Base-by-base conservation (phyloP, 2,329 filamentous ascomycete genomes). In the Sporothrix brunneoviolacea region DNA sequence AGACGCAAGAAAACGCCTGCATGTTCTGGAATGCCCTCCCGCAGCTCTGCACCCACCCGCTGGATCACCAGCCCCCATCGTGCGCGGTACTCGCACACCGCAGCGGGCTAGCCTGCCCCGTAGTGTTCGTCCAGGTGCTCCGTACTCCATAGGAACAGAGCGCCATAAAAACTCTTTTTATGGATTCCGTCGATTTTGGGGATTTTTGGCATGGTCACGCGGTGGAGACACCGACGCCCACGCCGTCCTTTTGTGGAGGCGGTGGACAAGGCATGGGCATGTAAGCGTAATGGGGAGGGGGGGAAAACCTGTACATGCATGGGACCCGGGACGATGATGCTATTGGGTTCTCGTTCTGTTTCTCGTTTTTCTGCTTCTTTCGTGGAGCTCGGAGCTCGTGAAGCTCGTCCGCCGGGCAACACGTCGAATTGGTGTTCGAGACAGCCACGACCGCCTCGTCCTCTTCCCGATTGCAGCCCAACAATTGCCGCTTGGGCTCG, bases 231-330 rank as follows among this genome's bases (percentile, higher is more conserved):
- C 35, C 19, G 18, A 32, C 33, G 45, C 45, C 45, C 45, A 35
- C 45, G 36, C 45, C 46, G 46, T 30, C 46, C 39, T 38, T 41
- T 39, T 48, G 46, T 40, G 46, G 46, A 48, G 46, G 46, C 46
- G 46, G 37, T 40, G 35, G 45, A 13, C 35, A 37, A 28, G 30
- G 24, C 21, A 21, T 13, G 10, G 33, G 16, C 32, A 30, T 36
- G 19, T n/a, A n/a, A n/a, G n/a, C n/a, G n/a, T n/a, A n/a, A 39
- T 48, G 36, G 36, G 46, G 9, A 16, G 33, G 7, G 12, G 9
- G 33, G 28, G 19, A 48, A 48, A 48, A 48, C 37, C 46, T 48
- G 46, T 15, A 27, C 27, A 38, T 39, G 46, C 28, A 35, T 47
- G 35, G 33, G 35, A 47, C 35, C 27, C 30, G 43, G 27, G 43